Evolutionary conservation across 768 basidiomycete genomes (phyloP), one percentile per base, ranked within the genome.

Genomic region (Sporobolomyces pararoseus): DNA sequence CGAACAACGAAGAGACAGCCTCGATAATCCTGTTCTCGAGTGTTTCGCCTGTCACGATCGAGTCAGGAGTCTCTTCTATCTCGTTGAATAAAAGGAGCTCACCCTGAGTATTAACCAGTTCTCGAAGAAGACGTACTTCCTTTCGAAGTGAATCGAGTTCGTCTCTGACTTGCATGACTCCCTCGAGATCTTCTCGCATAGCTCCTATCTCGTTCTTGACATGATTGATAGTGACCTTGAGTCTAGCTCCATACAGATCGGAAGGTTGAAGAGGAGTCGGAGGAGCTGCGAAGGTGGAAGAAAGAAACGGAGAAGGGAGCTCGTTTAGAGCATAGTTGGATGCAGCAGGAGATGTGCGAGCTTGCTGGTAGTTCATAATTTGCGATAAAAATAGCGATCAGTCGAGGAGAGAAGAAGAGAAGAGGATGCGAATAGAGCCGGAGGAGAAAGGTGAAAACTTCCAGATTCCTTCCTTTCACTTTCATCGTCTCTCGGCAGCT

Each of bases 151-250:
- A 29, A 21, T 67, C 58, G 12, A 62, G 31, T 31, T 52, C 66
- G 31, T 61, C 59, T 1, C 39, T 25, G 14, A 64, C 34, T 53
- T 35, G 37, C 37, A 35, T 25, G 17, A 70, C 44, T 12, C 63
- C 63, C 1, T 39, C 58, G 31, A 70, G 25, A 29, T 51, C 55
- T 21, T 16, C 23, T 39, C 63, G 23, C 31, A 51, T 35, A 3
- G 31, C 57, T 1, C 44, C 55, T 14, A 65, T 29, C 35, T 70
- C 68, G 29, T 37, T 58, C 34, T 60, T 64, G 68, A 70, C 52
- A 19, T 47, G 42, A n/a, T 61, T 44, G 2, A 70, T 55, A 2
- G 55, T 49, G 29, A 46, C 50, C 10, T 34, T 32, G 32, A 65
- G 68, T 63, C 44, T 37, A 2, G 47, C 31, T 55, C 62, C 12